Conservation (phyloP, 2,329 filamentous ascomycete genomes). For the Fusarium newnesense region DNA sequence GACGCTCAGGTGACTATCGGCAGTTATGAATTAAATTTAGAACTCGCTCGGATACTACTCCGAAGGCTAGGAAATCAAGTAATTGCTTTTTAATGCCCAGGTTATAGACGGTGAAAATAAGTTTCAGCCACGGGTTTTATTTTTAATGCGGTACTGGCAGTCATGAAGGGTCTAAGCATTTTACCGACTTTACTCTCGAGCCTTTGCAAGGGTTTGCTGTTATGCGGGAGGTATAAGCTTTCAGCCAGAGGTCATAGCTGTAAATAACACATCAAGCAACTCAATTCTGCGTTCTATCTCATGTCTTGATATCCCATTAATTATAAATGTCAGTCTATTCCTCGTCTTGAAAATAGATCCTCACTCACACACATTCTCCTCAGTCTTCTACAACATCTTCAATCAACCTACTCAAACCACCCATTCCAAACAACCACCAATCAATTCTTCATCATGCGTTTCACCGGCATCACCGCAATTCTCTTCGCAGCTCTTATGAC, state of each 20-base stretch:
- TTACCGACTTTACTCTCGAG: background rate
- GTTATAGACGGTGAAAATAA: no score
- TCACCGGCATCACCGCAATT: background rate
- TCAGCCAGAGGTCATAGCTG: background rate
- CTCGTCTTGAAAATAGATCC: accelerated
- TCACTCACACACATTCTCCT: background rate
- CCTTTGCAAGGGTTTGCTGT: background rate
- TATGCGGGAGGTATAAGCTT: background rate
- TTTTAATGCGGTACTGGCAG: background rate
- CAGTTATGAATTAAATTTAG: background rate
- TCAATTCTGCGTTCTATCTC: background rate
- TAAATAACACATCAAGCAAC: background rate
- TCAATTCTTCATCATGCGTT: background rate
- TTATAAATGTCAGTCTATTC: background rate
- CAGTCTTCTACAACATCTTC: background rate
- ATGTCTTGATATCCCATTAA: accelerated
- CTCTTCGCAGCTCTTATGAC: background rate
- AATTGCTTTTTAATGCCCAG: background rate
- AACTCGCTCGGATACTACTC: background rate
- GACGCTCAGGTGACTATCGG: background rate
- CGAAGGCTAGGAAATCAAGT: background rate
- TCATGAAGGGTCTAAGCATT: background rate
- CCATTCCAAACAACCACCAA: background rate
- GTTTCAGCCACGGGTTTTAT: background rate
- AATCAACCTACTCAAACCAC: background rate